phyloP scores from a whole-genome alignment of 2,329 filamentous ascomycete genomes.

The Scytalidium lignicola region DNA sequence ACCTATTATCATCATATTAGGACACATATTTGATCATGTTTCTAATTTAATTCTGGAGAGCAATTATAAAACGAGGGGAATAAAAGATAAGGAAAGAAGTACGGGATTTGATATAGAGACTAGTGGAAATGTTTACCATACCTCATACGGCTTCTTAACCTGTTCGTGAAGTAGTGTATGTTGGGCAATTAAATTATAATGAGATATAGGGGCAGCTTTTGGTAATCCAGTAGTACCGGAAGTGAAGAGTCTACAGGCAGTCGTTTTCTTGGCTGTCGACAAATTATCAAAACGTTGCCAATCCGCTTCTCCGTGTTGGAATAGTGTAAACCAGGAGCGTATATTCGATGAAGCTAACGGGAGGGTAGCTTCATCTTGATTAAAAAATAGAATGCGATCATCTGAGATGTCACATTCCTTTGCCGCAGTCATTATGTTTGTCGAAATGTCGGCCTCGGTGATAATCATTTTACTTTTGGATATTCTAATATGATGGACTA shows the following conservation, averaged over 20 bases:
- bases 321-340: too few species aligned
- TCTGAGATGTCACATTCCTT: constrained; percentile 21
- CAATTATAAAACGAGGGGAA: too few species aligned
- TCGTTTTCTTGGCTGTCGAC: constrained; percentile 26
- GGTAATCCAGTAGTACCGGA: constrained; percentile 55
- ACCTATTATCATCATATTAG: too few species aligned
- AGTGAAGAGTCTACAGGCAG: constrained; percentile 37
- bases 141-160: constrained; percentile 42
- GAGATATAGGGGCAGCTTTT: constrained; percentile 34
- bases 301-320: constrained; percentile 14
- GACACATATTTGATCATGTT: too few species aligned
- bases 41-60: too few species aligned
- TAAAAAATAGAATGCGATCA: constrained; percentile 22
- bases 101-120: too few species aligned
- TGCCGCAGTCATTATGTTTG: constrained; percentile 14
- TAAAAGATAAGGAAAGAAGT: too few species aligned
- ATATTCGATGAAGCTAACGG: constrained; percentile 10
- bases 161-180: constrained; percentile 43
- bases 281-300: constrained; percentile 22
- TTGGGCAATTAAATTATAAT: constrained; percentile 31
- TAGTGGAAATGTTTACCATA: too few species aligned
- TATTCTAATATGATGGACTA: constrained; percentile 24
- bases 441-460: constrained; percentile 18
- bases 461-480: constrained; percentile 21
- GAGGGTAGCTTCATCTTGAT: constrained; percentile 13